Percentiles rank a stretch among this genome's conserved stretches.
phyloP scores from a whole-genome alignment of 305 asterid genomes.

The Rubia balearica region DNA sequence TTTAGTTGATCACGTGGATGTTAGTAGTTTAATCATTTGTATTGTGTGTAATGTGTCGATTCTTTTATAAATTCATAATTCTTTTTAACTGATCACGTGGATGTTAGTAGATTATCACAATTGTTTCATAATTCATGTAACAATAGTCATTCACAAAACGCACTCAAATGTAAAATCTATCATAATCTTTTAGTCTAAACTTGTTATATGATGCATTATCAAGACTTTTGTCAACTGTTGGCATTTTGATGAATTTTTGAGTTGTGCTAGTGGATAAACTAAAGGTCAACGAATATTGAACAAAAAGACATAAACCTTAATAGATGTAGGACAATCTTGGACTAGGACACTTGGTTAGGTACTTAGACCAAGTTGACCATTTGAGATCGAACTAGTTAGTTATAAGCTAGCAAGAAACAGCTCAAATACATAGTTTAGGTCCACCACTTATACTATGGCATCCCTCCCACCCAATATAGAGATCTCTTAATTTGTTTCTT shows the following conservation, averaged over 20 bases:
- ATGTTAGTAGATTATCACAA: too few relatives aligned
- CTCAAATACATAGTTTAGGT: neutral
- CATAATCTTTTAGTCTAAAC: too few relatives aligned
- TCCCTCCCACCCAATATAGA: neutral
- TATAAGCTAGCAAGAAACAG: neutral
- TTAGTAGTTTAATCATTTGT: too few relatives aligned
- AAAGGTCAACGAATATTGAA: neutral
- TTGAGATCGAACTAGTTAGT: neutral
- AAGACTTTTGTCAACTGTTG: neutral
- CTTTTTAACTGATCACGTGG: too few relatives aligned
- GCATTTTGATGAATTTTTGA: neutral
- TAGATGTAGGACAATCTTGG: neutral
- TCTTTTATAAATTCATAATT: too few relatives aligned
- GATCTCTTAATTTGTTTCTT: neutral
- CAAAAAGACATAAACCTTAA: neutral
- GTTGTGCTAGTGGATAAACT: neutral
- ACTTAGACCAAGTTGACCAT: neutral
- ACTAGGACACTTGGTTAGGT: neutral
- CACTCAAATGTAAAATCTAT: too few relatives aligned
- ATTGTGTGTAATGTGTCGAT: too few relatives aligned
- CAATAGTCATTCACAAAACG: too few relatives aligned
- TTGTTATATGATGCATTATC: too few relatives aligned
- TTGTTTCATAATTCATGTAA: too few relatives aligned
- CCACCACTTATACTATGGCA: neutral
- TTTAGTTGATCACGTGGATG: too few relatives aligned